phyloP scores from a whole-genome alignment of 78 protist species.

The Mastigamoeba balamuthi region DNA sequence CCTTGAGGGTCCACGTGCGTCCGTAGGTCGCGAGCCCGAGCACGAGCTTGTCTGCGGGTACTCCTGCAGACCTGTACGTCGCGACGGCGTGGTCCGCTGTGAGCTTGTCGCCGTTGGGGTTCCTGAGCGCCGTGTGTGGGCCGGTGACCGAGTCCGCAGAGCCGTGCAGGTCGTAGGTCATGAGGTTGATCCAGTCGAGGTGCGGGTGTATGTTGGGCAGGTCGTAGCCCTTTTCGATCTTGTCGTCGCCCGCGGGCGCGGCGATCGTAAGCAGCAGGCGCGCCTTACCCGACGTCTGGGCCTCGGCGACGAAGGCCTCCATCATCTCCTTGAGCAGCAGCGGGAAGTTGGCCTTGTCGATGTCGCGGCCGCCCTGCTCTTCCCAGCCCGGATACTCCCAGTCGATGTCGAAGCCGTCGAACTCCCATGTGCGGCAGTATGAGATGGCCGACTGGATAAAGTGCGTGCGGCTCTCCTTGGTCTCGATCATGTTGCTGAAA shows the following conservation, averaged over 20 bases:
- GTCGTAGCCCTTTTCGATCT: background rate
- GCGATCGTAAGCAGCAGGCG: slow-evolving; percentile 2
- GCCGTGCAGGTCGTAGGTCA: background rate
- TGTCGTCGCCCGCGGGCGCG: background rate
- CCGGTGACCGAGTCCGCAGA: background rate
- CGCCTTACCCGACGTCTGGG: background rate
- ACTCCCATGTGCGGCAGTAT: background rate
- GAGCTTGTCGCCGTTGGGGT: background rate
- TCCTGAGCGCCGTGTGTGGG: background rate
- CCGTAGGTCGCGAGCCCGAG: background rate
- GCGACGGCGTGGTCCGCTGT: background rate
- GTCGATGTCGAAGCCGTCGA: background rate
- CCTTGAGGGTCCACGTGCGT: background rate
- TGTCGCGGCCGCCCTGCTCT: background rate
- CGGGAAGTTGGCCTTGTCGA: background rate
- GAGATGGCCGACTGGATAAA: background rate
- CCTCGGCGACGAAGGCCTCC: background rate
- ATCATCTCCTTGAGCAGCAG: background rate
- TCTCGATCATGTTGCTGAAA: background rate
- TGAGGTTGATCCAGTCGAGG: background rate
- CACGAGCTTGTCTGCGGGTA: background rate
- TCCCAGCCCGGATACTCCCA: background rate
- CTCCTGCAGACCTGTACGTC: background rate
- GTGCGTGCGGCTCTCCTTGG: background rate
- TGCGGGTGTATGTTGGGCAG: background rate